Percentiles rank a stretch among this genome's conserved stretches.
phyloP scores from a whole-genome alignment of 148 eudicot genomes.

The Salicornia ramosissima region DNA sequence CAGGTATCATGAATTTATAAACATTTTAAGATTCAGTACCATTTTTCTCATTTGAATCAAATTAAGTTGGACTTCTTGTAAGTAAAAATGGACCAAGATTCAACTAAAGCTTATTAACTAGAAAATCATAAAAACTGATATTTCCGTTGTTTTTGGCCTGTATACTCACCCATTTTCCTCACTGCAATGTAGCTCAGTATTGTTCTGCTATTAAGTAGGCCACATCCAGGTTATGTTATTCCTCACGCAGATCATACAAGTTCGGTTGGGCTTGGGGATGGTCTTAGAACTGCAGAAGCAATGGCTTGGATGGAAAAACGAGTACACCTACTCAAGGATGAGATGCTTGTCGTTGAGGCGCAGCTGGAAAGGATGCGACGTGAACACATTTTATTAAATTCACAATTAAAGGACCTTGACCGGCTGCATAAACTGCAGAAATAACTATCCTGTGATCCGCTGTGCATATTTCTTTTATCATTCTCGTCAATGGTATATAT shows the following conservation, averaged over 20 bases:
- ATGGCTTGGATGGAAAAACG: constrained; percentile 64
- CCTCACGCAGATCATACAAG: constrained; percentile 24
- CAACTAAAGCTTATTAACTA: no score
- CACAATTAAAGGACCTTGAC: constrained; percentile 51
- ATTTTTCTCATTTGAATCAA: no score
- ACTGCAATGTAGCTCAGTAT: constrained; percentile 97
- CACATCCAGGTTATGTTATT: constrained; percentile 54
- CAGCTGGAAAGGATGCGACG: constrained; percentile 68
- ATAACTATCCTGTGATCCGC: background rate
- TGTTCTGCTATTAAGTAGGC: constrained; percentile 64
- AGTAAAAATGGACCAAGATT: no score
- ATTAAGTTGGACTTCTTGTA: no score
- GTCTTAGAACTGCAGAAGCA: constrained; percentile 42
- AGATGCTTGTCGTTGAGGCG: constrained; percentile 66
- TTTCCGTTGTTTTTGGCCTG: background rate
- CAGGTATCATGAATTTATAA: constrained; percentile 19
- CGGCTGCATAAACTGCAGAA: constrained; percentile 28
- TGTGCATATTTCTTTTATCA: constrained; percentile 4
- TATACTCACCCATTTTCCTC: constrained; percentile 9
- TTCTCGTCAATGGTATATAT: constrained; percentile 17
- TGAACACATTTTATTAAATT: constrained; percentile 53
- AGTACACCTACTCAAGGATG: constrained; percentile 68
- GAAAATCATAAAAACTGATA: no score
- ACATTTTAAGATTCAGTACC: no score
- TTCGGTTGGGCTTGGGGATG: constrained; percentile 20